Conservation (phyloP, 805 yeast genomes). For the Saturnispora halmiae region DNA sequence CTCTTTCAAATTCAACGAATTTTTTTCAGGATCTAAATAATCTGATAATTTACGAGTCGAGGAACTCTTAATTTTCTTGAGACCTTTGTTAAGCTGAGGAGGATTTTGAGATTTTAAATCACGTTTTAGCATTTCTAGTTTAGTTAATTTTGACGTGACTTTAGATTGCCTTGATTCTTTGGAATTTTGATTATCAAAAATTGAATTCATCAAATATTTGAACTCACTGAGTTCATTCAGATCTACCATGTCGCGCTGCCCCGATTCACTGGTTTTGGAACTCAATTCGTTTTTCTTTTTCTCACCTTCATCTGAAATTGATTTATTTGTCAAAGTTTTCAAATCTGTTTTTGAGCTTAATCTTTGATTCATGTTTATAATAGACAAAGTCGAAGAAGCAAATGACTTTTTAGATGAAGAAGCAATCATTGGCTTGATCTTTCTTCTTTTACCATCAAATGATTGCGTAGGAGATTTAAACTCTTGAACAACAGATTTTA, state of each 20-base stretch:
- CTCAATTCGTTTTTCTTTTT: background rate
- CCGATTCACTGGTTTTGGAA: background rate
- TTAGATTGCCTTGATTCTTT: background rate
- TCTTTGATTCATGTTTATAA: constrained; percentile 14
- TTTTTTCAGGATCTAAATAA: constrained; percentile 16
- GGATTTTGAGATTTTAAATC: constrained; percentile 8
- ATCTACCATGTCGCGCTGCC: background rate
- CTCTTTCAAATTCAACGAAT: constrained; percentile 16
- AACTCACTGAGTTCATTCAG: constrained; percentile 21
- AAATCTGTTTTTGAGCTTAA: constrained; percentile 9
- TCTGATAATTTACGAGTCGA: constrained; percentile 24
- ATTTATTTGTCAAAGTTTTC: background rate
- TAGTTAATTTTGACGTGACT: constrained; percentile 11
- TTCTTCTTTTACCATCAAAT: background rate
- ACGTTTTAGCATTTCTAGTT: constrained; percentile 19
- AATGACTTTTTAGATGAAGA: constrained; percentile 42
- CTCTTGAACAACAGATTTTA: constrained; percentile 19
- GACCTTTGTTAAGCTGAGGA: background rate
- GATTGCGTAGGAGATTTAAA: constrained; percentile 1
- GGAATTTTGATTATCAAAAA: constrained; percentile 18
- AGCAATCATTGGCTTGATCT: constrained; percentile 27
- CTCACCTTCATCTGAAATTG: background rate
- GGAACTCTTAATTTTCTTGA: constrained; percentile 20
- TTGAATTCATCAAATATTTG: constrained; percentile 26
- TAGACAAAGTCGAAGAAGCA: constrained; percentile 24